Evolutionary conservation across 2,329 filamentous ascomycete species (phyloP), one percentile per base, ranked within the genome.

Genomic region (Hysterium pulicare): DNA sequence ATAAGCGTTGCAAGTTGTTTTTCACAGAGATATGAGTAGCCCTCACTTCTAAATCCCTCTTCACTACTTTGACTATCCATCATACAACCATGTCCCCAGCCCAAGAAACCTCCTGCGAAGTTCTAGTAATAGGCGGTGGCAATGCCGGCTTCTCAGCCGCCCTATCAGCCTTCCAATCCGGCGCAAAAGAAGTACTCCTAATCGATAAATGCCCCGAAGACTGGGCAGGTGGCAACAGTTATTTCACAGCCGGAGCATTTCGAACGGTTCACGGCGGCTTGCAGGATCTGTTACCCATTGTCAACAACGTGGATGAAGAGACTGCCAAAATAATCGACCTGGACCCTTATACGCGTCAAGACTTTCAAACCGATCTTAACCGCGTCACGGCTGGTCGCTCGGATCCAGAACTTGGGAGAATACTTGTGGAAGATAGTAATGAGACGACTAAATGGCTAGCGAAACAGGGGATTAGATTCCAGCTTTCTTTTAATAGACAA

Each of bases 61-160:
- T 13, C 13, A 7, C 24, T 28, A 7, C 24, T 13, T 28, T 28
- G 24, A 7, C 13, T 28, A 8, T 28, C 8, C 24, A 28, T 13
- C 13, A 8, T 28, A 7, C 13, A 7, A 13, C 24, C 24, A 28
- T 28, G 24, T 13, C 7, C 16, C 32, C 32, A 19, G 7, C 32
- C 8, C 9, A 7, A 37, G 34, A 37, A 28, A 22, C 7, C 5
- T 11, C 3, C 21, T 46, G 35, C 43, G 60, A 71, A 40, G 59
- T 73, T 63, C 46, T 86, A 5, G 73, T 86, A 5, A 67, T 82
- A 23, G 82, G 83, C 16, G 72, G 75, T 39, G 82, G 82, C 39
- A 84, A 84, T 53, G 82, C 83, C 13, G 83, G 82, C 11, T 79
- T 84, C 61, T 73, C 69, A 9, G 75, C 82, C 3, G 81, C 81